phyloP scores from a whole-genome alignment of 805 yeast genomes.

The Yamadazyma olivae region DNA sequence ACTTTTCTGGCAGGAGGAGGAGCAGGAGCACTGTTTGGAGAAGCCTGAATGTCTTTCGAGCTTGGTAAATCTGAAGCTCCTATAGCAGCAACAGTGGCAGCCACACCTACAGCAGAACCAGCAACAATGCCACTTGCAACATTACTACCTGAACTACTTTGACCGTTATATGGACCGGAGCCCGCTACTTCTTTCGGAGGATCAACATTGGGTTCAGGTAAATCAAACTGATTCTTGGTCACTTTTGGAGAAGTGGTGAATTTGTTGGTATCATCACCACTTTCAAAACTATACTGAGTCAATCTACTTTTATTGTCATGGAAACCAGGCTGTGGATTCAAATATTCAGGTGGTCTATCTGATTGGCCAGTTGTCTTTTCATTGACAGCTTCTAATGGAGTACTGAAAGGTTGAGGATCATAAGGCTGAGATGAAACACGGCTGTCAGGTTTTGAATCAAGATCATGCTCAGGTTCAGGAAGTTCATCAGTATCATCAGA shows the following conservation, averaged over 20 bases:
- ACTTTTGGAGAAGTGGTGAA: constrained; percentile 27
- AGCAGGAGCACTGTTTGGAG: constrained; percentile 30
- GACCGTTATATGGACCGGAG: background rate
- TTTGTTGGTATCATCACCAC: constrained; percentile 36
- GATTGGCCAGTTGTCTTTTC: background rate
- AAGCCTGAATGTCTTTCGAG: background rate
- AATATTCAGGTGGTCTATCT: constrained; percentile 7
- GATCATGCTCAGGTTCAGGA: constrained; percentile 1
- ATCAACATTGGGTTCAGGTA: constrained; percentile 7
- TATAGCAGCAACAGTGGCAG: background rate
- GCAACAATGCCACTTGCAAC: background rate
- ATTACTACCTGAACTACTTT: background rate
- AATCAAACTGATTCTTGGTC: constrained; percentile 13
- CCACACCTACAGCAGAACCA: background rate
- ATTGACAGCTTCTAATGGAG: too few relatives aligned
- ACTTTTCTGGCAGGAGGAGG: constrained; percentile 60
- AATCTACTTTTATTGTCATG: constrained; percentile 12
- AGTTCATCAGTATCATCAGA: constrained; percentile 2
- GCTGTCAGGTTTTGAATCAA: constrained; percentile 15
- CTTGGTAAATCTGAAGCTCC: background rate
- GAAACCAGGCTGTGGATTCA: constrained; percentile 6
- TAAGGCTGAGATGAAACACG: too few relatives aligned
- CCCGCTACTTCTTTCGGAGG: background rate
- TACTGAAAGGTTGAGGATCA: too few relatives aligned
- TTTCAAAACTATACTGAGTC: constrained; percentile 36